phyloP scores from a whole-genome alignment of 768 basidiomycete species.

The Suillus clintonianus region DNA sequence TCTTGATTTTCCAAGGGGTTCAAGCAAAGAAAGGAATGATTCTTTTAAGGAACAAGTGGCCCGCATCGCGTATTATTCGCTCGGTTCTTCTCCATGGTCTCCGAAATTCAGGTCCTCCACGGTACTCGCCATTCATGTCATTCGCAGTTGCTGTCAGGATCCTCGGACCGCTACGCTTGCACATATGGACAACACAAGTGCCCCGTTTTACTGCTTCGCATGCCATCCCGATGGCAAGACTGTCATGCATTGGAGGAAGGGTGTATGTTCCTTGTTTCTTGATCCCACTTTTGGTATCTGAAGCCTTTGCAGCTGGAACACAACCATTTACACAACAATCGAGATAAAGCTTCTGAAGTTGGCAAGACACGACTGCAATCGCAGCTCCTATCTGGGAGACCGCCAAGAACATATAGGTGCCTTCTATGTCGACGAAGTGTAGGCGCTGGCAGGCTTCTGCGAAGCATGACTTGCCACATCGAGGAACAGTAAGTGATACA shows the following conservation, averaged over 20 bases:
- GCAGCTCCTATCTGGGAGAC: neutral
- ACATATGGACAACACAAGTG: conserved; percentile 24
- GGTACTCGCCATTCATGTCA: conserved; percentile 1
- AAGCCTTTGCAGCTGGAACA: conserved; percentile 2
- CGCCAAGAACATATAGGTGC: neutral
- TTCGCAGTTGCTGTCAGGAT: conserved; percentile 12
- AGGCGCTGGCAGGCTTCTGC: neutral
- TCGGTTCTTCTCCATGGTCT: conserved; percentile 4
- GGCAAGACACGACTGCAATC: conserved; percentile 1
- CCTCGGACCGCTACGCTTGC: conserved; percentile 20
- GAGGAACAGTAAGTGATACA: conserved; percentile 2
- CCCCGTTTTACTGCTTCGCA: neutral
- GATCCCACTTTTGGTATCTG: neutral
- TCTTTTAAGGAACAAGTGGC: neutral
- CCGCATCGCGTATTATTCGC: neutral
- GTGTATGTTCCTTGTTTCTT: neutral
- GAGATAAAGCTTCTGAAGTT: neutral
- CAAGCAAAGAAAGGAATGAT: neutral
- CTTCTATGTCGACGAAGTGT: conserved; percentile 4
- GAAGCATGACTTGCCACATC: neutral
- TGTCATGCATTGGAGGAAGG: conserved; percentile 3
- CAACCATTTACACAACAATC: conserved; percentile 1
- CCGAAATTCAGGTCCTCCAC: conserved; percentile 1
- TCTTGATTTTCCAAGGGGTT: neutral
- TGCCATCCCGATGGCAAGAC: conserved; percentile 3